These are phyloP conservation scores for Fusarium continuum DNA, from an alignment of 2,329 filamentous ascomycete genomes.

Conservation along the genomic window DNA sequence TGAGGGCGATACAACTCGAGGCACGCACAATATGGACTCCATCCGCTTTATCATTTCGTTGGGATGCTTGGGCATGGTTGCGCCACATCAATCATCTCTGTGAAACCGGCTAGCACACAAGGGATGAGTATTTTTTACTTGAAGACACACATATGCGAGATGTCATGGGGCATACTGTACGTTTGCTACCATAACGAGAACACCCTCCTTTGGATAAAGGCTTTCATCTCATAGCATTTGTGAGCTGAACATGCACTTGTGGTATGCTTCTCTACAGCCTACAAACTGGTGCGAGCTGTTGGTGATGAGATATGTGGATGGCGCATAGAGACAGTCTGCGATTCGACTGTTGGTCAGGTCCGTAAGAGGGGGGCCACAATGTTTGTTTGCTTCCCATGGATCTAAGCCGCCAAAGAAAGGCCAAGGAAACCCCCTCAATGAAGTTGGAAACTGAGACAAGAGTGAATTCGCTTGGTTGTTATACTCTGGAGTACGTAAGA, in stretches of 20 bases:
- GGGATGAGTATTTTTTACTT: slow-evolving; percentile 8
- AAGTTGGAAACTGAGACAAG: slow-evolving; percentile 6
- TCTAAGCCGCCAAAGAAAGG: slow-evolving; percentile 13
- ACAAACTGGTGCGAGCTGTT: slow-evolving; percentile 31
- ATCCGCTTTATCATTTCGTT: slow-evolving; percentile 32
- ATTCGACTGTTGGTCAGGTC: slow-evolving; percentile 34
- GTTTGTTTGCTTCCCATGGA: slow-evolving; percentile 29
- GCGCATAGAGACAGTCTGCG: slow-evolving; percentile 24
- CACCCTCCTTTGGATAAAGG: slow-evolving; percentile 17
- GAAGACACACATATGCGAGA: slow-evolving; percentile 12
- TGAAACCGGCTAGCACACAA: slow-evolving; percentile 32
- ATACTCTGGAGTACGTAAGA: no score
- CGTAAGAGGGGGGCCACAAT: slow-evolving; percentile 8
- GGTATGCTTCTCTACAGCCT: slow-evolving; percentile 18
- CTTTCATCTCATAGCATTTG: slow-evolving; percentile 1
- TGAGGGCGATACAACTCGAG: neutral
- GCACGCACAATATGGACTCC: slow-evolving; percentile 5
- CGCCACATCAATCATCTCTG: slow-evolving; percentile 26
- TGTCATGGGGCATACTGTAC: slow-evolving; percentile 31
- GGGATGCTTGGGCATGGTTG: slow-evolving; percentile 14
- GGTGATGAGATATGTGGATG: slow-evolving; percentile 36
- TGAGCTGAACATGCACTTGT: slow-evolving; percentile 8
- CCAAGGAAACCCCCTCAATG: neutral
- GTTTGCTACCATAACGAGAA: slow-evolving; percentile 18
- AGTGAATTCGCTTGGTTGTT: neutral